Evolutionary conservation across 768 basidiomycete species (phyloP), one percentile per base, ranked within the genome.

Genomic region (Podaxis mareebaensis): DNA sequence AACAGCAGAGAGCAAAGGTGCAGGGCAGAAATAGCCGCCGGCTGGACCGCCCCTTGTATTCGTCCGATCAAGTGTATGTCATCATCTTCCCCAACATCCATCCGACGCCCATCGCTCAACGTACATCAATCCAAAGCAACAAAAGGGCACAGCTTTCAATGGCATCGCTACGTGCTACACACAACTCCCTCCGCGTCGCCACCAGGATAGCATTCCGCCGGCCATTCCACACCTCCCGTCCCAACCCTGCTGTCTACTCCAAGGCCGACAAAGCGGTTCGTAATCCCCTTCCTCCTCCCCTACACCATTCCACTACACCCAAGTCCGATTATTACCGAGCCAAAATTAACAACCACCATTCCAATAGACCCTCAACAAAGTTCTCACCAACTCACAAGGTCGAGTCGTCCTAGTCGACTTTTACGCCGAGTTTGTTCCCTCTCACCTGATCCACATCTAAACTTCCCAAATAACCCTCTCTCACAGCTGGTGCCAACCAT

Each of bases 401-500:
- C 82, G 84, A 53, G 74, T 90, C 26, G 82, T 89, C 46, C 75
- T 93, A 5, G 90, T 91, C 24, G 91, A 93, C 67, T 93, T 93
- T 67, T 89, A 92, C 71, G 91, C 92, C 53, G 85, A 91, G 91
- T 92, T 79, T 33, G 26, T 49, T n/a, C 66, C 42, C 65, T 38
- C 51, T 64, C 20, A 28, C n/a, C 51, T 26, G 15, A 44, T 58
- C 55, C 13, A 33, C 0, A n/a, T 49, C 53, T 28, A 51, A 30
- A 39, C 49, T 46, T 49, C 52, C 33, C 58, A 28, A 38, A 46
- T 53, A 33, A 33, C 33, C 33, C 33, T 10, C 30, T 33, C 33
- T 55, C 61, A 36, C 58, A 93, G 92, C 64, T 93, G 92, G 92
- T 93, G 92, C 66, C 76, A 81, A 6, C 92, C 92, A 42, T 94